A percentile compares a stretch with the other conserved stretches of the same genome.
These are phyloP conservation scores for Penstemon eatonii DNA, from an alignment of 257 asterid genomes.

Conservation along the genomic window DNA sequence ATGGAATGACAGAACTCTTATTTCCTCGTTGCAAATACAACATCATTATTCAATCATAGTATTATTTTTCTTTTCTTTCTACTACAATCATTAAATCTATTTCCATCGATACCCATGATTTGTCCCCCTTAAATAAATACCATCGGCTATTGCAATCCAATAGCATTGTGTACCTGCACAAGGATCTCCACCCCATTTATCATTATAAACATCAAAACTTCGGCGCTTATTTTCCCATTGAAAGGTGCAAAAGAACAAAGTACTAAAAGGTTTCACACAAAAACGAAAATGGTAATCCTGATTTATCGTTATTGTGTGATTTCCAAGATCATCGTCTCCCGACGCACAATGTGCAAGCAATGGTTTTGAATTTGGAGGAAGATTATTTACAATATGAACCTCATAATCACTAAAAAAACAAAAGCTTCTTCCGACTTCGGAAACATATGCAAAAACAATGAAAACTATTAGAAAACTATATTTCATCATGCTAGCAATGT, in stretches of 20 bases:
- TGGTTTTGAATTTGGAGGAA: background rate
- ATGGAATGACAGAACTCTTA: too few species aligned
- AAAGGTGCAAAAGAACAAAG: background rate
- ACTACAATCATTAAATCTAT: too few species aligned
- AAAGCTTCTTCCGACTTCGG: background rate
- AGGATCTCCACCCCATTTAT: background rate
- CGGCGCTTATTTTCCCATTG: constrained; percentile 1
- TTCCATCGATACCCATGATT: too few species aligned
- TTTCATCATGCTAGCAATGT: background rate
- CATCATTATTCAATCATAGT: too few species aligned
- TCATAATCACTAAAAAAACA: background rate
- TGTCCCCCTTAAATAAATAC: background rate
- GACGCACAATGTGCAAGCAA: constrained; percentile 1
- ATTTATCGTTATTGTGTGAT: background rate
- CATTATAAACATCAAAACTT: background rate
- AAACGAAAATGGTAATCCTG: background rate
- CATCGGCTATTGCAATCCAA: background rate
- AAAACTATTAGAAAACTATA: background rate
- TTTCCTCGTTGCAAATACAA: too few species aligned
- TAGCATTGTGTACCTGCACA: background rate
- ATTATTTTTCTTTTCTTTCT: too few species aligned
- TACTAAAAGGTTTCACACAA: background rate
- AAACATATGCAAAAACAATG: background rate
- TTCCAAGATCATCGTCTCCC: background rate
- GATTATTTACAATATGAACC: background rate